These are phyloP conservation scores for Torulaspora quercuum DNA, from an alignment of 805 yeast genomes.

Conservation along the genomic window DNA sequence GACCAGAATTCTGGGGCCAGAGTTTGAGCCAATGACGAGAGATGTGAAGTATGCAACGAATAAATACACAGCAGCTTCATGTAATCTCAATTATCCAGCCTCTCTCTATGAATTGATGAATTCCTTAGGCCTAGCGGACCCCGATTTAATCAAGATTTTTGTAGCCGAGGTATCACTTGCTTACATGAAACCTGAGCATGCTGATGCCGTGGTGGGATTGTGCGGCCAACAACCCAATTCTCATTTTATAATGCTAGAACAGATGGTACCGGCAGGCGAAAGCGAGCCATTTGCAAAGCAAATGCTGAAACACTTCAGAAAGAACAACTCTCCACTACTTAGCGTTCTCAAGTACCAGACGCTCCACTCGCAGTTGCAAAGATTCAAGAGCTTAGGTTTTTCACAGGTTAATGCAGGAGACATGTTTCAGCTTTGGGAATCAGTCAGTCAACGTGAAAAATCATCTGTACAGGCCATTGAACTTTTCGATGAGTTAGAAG, in stretches of 20 bases:
- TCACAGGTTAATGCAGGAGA: slow-evolving; percentile 48
- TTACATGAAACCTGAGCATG: slow-evolving; percentile 65
- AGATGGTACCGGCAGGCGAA: slow-evolving; percentile 61
- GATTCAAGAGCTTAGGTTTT: slow-evolving; percentile 52
- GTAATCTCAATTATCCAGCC: slow-evolving; percentile 54
- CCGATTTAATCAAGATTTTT: slow-evolving; percentile 49
- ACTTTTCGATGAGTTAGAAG: slow-evolving; percentile 82
- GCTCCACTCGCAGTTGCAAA: slow-evolving; percentile 43
- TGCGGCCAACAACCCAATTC: slow-evolving; percentile 44
- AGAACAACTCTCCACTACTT: slow-evolving; percentile 63
- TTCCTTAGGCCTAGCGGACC: slow-evolving; percentile 15
- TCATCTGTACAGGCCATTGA: slow-evolving; percentile 49
- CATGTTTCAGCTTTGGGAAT: slow-evolving; percentile 58
- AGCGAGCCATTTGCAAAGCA: slow-evolving; percentile 66
- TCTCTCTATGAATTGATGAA: slow-evolving; percentile 35
- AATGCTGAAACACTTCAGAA: slow-evolving; percentile 69
- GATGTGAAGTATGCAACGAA: slow-evolving; percentile 10
- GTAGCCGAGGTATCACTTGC: slow-evolving; percentile 83
- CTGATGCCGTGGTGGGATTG: slow-evolving; percentile 57
- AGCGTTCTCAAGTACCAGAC: slow-evolving; percentile 59
- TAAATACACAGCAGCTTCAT: slow-evolving; percentile 47
- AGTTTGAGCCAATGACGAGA: slow-evolving; percentile 4
- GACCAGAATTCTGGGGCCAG: slow-evolving; percentile 42
- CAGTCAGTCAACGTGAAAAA: slow-evolving; percentile 41
- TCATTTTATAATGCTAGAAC: slow-evolving; percentile 68